phyloP scores from a whole-genome alignment of 345 rosid genomes.

The Stellera chamaejasme region DNA sequence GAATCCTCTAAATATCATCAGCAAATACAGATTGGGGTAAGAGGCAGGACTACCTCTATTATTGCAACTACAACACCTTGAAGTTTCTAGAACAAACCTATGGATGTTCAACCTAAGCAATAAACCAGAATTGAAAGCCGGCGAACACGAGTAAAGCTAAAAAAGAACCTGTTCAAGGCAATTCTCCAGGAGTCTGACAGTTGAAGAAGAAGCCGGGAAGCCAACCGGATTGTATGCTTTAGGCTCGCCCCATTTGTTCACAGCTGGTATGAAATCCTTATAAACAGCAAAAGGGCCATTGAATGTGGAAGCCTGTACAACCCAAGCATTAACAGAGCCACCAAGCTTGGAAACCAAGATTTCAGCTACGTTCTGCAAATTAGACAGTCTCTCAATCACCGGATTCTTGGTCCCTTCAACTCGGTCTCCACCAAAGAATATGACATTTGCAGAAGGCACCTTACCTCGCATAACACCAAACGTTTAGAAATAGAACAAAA shows the following conservation, averaged over 20 bases:
- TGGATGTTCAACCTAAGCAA: no score
- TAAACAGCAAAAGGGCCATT: slow-evolving; percentile 77
- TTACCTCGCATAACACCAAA: slow-evolving; percentile 12
- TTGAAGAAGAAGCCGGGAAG: slow-evolving; percentile 65
- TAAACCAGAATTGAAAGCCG: no score
- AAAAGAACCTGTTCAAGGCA: slow-evolving; percentile 48
- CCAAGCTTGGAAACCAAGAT: slow-evolving; percentile 71
- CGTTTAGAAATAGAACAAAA: background rate
- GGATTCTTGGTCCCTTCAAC: slow-evolving; percentile 56
- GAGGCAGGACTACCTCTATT: no score
- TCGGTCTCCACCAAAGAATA: slow-evolving; percentile 71
- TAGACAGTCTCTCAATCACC: slow-evolving; percentile 66
- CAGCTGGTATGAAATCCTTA: slow-evolving; percentile 57
- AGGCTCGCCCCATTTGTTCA: slow-evolving; percentile 55
- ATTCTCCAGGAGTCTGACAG: slow-evolving; percentile 43
- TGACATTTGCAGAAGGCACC: slow-evolving; percentile 64
- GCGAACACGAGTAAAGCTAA: background rate
- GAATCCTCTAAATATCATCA: no score
- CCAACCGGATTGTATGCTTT: slow-evolving; percentile 40
- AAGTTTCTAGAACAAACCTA: no score
- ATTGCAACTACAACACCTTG: no score
- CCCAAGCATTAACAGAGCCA: slow-evolving; percentile 59
- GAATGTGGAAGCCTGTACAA: slow-evolving; percentile 56
- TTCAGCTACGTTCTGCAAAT: slow-evolving; percentile 48
- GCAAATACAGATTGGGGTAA: no score